Evolutionary conservation across 2,329 filamentous ascomycete species (phyloP), one percentile per base, ranked within the genome.

Genomic region (Alternaria sp.): DNA sequence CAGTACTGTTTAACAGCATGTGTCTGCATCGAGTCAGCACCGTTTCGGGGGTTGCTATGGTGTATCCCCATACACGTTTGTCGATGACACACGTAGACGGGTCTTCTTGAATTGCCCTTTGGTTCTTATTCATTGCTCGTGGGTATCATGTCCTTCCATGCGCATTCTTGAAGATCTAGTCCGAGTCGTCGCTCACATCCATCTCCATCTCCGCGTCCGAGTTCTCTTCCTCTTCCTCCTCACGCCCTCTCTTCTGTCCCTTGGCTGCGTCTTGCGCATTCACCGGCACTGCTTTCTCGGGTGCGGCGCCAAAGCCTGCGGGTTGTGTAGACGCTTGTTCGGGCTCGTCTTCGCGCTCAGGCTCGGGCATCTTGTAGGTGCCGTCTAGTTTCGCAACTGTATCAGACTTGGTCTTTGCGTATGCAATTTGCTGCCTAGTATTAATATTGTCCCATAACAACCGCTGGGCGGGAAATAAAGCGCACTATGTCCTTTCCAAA

Each of bases 351-450:
- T 63, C 66, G 34, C 61, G 67, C 34, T 72, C 68, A 17, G 66
- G 39, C 45, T 82, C 80, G 13, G 91, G 88, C 67, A 91, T 84
- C 72, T 89, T 88, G 80, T 93, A 97, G 13, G 92, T 94, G 62
- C 95, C 95, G 67, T 97, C 93, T 52, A 99, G 87, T 78, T 96
- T 97, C 33, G 92, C 88, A 62, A 99, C 87, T 24, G 90, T 90
- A 76, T 97, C 85, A 3, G 93, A 97, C 74, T 94, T 94, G 56
- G 89, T 88, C 78, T 93, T 97, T 56, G 91, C 93, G 77, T 98
- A 99, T 66, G 89, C 84, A 68, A 99, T 93, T 86, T 88, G 91
- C 94, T 98, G 68, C 31, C 5, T 10, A 37, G 14, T 46, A 13
- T 59, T 4, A 59, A 52, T 14, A 24, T 21, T 5, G 4, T 13